phyloP scores from a whole-genome alignment of 2,329 filamentous ascomycete species.

The Xylaria sp. region DNA sequence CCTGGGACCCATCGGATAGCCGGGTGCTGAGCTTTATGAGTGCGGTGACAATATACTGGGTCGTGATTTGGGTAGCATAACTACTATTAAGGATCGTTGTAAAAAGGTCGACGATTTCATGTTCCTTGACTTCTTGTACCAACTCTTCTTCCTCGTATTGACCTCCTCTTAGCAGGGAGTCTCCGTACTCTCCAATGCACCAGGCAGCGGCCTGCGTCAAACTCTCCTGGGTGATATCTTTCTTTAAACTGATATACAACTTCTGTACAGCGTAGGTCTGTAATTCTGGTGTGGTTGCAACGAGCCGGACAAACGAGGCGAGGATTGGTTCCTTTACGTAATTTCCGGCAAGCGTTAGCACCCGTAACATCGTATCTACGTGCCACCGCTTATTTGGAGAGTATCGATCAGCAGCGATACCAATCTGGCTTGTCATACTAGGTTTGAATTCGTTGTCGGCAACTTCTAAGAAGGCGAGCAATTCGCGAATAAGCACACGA shows the following conservation, averaged over 20 bases:
- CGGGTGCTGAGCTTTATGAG: constrained; percentile 95
- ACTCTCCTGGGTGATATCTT: constrained; percentile 97
- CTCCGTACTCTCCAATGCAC: constrained; percentile 98
- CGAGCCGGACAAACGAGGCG: constrained; percentile 94
- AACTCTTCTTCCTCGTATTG: constrained; percentile 95
- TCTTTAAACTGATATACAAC: constrained; percentile 87
- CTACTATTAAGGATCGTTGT: constrained; percentile 91
- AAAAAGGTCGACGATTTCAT: constrained; percentile 93
- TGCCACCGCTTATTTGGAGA: constrained; percentile 99
- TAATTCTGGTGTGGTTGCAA: constrained; percentile 92
- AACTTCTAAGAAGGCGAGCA: constrained; percentile 94
- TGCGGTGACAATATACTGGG: constrained; percentile 95
- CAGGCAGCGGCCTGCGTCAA: constrained; percentile 92
- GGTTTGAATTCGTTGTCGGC: constrained; percentile 99
- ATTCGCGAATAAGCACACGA: constrained; percentile 88
- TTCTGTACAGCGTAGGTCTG: constrained; percentile 98
- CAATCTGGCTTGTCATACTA: constrained; percentile 97
- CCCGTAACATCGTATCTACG: constrained; percentile 95
- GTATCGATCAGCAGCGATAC: constrained; percentile 94
- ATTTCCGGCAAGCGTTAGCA: constrained; percentile 92
- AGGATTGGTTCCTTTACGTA: constrained; percentile 98
- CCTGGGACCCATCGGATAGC: constrained; percentile 82
- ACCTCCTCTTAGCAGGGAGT: constrained; percentile 86
- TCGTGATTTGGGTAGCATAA: constrained; percentile 89
- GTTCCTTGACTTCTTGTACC: constrained; percentile 81